A percentile compares a stretch with the other conserved stretches of the same genome.
These are phyloP conservation scores for Leccinellum luteum DNA, from an alignment of 768 basidiomycete genomes.

Conservation along the genomic window DNA sequence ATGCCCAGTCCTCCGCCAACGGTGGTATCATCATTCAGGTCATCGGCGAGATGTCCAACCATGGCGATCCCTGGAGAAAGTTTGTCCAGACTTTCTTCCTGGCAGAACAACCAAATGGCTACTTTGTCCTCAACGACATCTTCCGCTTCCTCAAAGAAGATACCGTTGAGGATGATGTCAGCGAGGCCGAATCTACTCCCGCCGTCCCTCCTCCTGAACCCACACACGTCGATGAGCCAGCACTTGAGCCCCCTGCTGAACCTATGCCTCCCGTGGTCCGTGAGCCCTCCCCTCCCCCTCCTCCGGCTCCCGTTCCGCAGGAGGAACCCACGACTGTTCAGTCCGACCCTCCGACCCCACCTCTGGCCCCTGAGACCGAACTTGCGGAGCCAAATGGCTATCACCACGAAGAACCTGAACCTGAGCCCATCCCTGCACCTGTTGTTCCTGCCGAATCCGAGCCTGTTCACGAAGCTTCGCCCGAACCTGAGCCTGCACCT, in stretches of 20 bases:
- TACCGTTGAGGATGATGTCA: conserved; percentile 73
- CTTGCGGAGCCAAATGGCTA: conserved; percentile 41
- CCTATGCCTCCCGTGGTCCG: conserved; percentile 32
- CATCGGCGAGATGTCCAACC: conserved; percentile 98
- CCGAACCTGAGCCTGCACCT: conserved; percentile 29
- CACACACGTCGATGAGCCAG: conserved; percentile 32
- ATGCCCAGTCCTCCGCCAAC: conserved; percentile 92
- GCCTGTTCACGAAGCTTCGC: conserved; percentile 24
- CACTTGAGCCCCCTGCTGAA: conserved; percentile 28
- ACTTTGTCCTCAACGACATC: conserved; percentile 99
- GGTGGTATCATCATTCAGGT: conserved; percentile 99
- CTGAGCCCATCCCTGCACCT: conserved; percentile 27
- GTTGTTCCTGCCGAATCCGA: conserved; percentile 24
- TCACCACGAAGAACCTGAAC: conserved; percentile 34
- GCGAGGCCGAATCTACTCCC: conserved; percentile 42
- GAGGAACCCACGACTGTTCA: conserved; percentile 43
- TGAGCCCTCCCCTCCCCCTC: conserved; percentile 29
- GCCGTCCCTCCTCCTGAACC: conserved; percentile 35
- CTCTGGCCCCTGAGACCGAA: conserved; percentile 40
- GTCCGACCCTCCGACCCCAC: conserved; percentile 31
- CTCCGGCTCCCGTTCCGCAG: conserved; percentile 28
- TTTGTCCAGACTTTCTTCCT: conserved; percentile 99
- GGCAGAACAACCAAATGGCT: conserved; percentile 97
- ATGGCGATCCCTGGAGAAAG: conserved; percentile 90
- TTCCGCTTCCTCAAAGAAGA: conserved; percentile 99